These are phyloP conservation scores for Eucalyptus pauciflora DNA, from an alignment of 345 rosid species.

Conservation along the genomic window DNA sequence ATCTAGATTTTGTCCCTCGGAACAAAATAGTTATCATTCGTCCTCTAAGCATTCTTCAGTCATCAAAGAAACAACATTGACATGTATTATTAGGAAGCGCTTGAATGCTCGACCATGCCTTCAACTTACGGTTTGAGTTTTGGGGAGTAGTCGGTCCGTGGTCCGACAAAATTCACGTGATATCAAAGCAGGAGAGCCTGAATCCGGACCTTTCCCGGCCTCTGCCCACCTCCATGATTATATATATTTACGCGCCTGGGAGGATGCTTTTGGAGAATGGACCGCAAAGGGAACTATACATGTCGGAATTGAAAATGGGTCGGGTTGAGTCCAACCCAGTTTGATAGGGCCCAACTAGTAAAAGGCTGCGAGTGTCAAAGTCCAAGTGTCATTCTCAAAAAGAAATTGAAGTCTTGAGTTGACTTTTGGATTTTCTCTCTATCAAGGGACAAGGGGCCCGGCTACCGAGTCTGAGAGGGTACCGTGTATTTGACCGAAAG, in stretches of 20 bases:
- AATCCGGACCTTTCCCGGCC: background rate
- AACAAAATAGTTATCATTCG: too few relatives aligned
- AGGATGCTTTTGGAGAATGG: background rate
- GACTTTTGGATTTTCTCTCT: background rate
- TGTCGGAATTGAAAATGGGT: background rate
- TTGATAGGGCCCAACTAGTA: background rate
- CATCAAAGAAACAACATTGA: background rate
- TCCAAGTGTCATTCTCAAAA: background rate
- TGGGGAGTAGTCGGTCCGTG: background rate
- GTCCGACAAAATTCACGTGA: background rate
- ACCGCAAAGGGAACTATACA: background rate
- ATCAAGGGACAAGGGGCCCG: background rate
- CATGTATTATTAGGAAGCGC: background rate
- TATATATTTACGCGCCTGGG: too few relatives aligned
- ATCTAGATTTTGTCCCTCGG: too few relatives aligned
- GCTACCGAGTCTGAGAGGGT: background rate
- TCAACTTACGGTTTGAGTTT: background rate
- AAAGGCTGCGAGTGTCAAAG: background rate
- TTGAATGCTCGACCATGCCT: background rate
- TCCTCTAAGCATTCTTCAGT: too few relatives aligned
- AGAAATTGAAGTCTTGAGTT: background rate
- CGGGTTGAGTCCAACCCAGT: background rate
- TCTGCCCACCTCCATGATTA: background rate
- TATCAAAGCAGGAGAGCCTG: background rate
- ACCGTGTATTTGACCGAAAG: background rate